Evolutionary conservation across 495 filamentous ascomycete genomes (phyloP).

Genomic region (Aspergillus cavernicola): DNA sequence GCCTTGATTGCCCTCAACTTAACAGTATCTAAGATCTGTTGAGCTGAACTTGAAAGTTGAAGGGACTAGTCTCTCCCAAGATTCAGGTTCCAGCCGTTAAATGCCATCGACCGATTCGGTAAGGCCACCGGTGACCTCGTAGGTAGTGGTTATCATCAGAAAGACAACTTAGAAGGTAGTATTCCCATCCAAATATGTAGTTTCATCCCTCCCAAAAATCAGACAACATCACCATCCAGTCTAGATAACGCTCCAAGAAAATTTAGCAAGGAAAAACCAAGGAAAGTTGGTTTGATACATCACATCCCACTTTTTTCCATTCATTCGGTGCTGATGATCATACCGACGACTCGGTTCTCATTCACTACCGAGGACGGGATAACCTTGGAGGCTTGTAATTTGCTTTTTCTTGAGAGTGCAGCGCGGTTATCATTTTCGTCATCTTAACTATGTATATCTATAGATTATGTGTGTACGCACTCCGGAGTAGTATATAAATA

Average conservation of each 20-base stretch:
- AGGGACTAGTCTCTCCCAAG: not conserved
- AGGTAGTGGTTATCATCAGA: not conserved
- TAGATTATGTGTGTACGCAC: no score
- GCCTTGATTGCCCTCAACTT: no score
- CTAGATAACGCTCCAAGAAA: not conserved
- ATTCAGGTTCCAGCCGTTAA: not conserved
- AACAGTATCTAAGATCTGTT: no score
- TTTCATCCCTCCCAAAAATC: not conserved
- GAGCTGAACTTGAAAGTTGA: not conserved
- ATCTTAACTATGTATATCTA: no score
- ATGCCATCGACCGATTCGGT: constrained; percentile 6
- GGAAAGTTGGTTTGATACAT: not conserved
- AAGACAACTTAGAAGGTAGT: not conserved
- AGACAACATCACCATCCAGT: not conserved
- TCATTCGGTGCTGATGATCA: not conserved
- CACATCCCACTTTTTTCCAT: not conserved
- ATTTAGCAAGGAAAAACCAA: not conserved
- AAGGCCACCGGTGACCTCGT: not conserved
- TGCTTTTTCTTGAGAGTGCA: no score
- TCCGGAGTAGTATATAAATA: no score
- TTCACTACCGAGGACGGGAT: no score
- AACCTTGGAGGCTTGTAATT: no score
- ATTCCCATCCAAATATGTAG: not conserved
- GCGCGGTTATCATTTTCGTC: no score
- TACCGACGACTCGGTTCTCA: not conserved